Percentiles rank a stretch among this genome's conserved stretches.
phyloP scores from a whole-genome alignment of 2,329 filamentous ascomycete genomes.

The Ophiocordyceps polyrhachis-furcata region DNA sequence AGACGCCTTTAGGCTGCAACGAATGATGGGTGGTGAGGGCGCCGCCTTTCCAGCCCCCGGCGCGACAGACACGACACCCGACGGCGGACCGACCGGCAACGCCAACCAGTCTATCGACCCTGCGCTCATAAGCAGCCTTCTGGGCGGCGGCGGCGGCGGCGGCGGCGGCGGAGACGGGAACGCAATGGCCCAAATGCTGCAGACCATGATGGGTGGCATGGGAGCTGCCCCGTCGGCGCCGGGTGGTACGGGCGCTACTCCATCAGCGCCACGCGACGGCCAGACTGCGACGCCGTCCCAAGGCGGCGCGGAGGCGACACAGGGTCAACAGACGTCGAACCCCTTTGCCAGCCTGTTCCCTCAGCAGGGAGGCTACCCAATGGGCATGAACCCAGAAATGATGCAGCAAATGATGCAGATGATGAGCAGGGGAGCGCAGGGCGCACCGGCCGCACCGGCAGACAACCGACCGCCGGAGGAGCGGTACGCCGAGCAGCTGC shows the following conservation, averaged over 20 bases:
- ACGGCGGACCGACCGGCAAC: constrained; percentile 15
- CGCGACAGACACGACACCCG: constrained; percentile 70
- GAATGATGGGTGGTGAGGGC: constrained; percentile 40
- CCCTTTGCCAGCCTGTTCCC: constrained; percentile 50
- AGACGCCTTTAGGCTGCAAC: constrained; percentile 66
- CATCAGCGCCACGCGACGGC: constrained; percentile 8
- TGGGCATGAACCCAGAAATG: constrained; percentile 33
- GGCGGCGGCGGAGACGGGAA: constrained; percentile 2
- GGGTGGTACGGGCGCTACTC: constrained; percentile 6
- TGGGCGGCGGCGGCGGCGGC: constrained; percentile 5
- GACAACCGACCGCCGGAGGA: constrained; percentile 90
- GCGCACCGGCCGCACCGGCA: constrained; percentile 36
- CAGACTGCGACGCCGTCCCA: constrained; percentile 8
- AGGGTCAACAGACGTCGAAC: constrained; percentile 30
- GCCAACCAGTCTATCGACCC: constrained; percentile 26
- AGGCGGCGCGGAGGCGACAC: constrained; percentile 7
- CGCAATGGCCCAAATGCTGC: constrained; percentile 11
- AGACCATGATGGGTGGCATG: constrained; percentile 8
- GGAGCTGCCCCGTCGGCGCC: constrained; percentile 15
- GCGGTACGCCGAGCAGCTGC: constrained; percentile 72
- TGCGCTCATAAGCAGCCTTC: constrained; percentile 10
- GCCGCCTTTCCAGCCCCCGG: constrained; percentile 75
- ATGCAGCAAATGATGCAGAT: constrained; percentile 35
- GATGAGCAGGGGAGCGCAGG: constrained; percentile 19
- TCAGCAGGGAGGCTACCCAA: constrained; percentile 18